These are phyloP conservation scores for Boletus rubroflammeus DNA, from an alignment of 768 basidiomycete genomes.

Conservation along the genomic window DNA sequence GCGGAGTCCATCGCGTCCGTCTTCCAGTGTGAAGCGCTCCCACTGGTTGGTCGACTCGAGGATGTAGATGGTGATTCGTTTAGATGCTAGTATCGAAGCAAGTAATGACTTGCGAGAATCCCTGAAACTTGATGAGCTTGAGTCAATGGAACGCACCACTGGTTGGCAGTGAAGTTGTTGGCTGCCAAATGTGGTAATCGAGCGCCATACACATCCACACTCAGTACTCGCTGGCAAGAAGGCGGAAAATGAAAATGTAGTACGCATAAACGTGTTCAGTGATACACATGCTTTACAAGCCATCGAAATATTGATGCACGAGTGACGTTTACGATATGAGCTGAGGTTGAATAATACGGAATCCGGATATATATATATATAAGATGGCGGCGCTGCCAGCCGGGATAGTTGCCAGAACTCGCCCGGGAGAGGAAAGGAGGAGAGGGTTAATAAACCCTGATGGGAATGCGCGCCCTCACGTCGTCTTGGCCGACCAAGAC, in stretches of 20 bases:
- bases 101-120: neutral
- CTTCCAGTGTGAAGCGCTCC: neutral
- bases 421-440: neutral
- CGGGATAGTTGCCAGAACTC: neutral
- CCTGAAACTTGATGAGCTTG: neutral
- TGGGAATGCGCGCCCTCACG: slow-evolving; percentile 57
- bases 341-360: neutral
- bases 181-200: slow-evolving; percentile 3
- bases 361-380: no score
- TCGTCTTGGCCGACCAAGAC: slow-evolving; percentile 64
- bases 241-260: neutral
- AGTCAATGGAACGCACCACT: neutral
- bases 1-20: slow-evolving; percentile 32
- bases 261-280: neutral
- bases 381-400: neutral
- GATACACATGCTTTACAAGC: slow-evolving; percentile 9
- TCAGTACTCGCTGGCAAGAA: neutral
- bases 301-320: neutral
- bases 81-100: neutral
- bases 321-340: slow-evolving; percentile 3
- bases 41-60: neutral
- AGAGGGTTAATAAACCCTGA: slow-evolving; percentile 46
- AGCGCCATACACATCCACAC: neutral
- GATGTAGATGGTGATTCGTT: neutral
- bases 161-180: no score